Base-by-base conservation (phyloP, 2,329 filamentous ascomycete genomes). In the Chaetomium sp. region DNA sequence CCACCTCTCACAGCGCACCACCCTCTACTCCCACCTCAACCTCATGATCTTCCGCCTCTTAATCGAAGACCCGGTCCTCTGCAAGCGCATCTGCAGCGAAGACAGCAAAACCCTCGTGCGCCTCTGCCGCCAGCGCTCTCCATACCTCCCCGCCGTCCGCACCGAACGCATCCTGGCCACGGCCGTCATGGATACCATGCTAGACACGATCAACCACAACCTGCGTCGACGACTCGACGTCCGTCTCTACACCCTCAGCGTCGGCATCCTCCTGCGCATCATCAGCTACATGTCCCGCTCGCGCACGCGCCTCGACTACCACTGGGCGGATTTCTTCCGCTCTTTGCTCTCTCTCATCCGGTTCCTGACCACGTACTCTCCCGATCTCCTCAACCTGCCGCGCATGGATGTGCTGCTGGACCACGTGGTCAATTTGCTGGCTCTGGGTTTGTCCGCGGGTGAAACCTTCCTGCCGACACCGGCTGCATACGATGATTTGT, bases 251-350 rank as follows among this genome's bases (percentile, higher is more conserved):
- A 87, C 84, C 27, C 81, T 95, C 27, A 88, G 84, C 61, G 78
- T 96, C 11, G 89, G 88, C 12, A 88, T 96, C 58, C 79, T 96
- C 62, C 78, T 95, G 53, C 86, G 92, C 44, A 77, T 95, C 51
- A 80, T 97, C 40, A 90, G 90, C 6, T 89, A 92, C 68, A 80
- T 97, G 41, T 89, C 89, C 45, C 85, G 88, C 61, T 88, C 87
- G 49, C 85, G 90, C 65, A 91, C 86, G 36, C 87, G 94, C 37
- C 78, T 97, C 14, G 72, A 78, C 12, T 96, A 96, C 69, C 94
- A 99, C 72, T 99, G 94, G 94, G 85, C 90, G 1, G 91, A 97
- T 66, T 81, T 99, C 34, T 99, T 96, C 84, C 86, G 91, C 50
- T 89, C 89, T 1, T 77, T 99, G 3, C 80, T 97, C 9, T 87